Evolutionary conservation across 306 rosid genomes (phyloP), one percentile per base, ranked within the genome.

Genomic region (Prunus armeniaca): DNA sequence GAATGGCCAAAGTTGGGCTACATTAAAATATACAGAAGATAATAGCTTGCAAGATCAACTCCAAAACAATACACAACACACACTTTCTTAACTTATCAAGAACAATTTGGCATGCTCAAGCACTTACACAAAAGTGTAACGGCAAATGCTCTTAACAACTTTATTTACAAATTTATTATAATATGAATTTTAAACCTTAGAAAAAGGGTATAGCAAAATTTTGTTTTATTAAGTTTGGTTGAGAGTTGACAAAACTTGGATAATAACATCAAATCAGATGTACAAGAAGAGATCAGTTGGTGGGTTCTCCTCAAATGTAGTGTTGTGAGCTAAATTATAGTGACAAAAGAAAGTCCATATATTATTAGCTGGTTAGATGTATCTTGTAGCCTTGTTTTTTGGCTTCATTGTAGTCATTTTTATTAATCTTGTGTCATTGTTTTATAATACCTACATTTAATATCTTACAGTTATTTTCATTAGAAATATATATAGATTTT

Each of bases 231-330:
- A 20, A 52, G 24, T 64, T 28, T n/a, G 3, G 5, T 67, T 6
- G 34, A 50, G 19, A 54, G 27, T 58, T 60, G 61, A 55, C 76
- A 68, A 47, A 66, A 78, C 62, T 62, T 30, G 12, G 82, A 71
- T 60, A 12, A 52, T 45, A 25, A 56, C 75, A 41, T 61, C 18
- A 50, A 76, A 65, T 69, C 45, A 75, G 17, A 77, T 43, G 66
- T 12, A 13, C 56, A 24, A 55, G 67, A 58, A 83, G 50, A 76
- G 51, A 76, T 24, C 4, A 78, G 80, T 83, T 65, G 83, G 82
- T 87, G 82, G 76, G 81, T 82, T 80, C 87, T 74, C 65, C 87
- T 76, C 65, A 78, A 49, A 73, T 79, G 81, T 77, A 67, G 66
- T 67, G 74, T 79, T 66, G 79, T 65, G 28, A 80, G 65, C 74